These are phyloP conservation scores for Scheffersomyces coipomensis DNA, from an alignment of 805 yeast genomes.

Conservation along the genomic window DNA sequence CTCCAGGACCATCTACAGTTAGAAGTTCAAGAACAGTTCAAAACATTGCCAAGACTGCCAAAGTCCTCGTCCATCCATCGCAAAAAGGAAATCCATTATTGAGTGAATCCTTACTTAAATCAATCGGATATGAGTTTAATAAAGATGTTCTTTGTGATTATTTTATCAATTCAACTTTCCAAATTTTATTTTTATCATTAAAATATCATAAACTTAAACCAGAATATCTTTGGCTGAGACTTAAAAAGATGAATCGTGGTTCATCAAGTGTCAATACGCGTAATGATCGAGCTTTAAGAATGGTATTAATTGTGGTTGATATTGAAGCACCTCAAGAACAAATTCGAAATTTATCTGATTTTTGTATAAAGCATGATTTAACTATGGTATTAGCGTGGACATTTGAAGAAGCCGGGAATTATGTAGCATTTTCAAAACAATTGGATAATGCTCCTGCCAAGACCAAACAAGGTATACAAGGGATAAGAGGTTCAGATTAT, in stretches of 20 bases:
- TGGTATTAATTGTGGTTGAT: slow-evolving; percentile 64
- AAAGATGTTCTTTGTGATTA: slow-evolving; percentile 58
- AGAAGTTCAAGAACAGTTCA: neutral
- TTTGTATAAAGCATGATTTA: slow-evolving; percentile 49
- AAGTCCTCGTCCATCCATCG: slow-evolving; percentile 56
- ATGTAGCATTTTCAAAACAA: slow-evolving; percentile 36
- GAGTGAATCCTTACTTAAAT: slow-evolving; percentile 45
- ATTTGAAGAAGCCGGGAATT: slow-evolving; percentile 48
- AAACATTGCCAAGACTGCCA: slow-evolving; percentile 2
- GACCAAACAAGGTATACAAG: slow-evolving; percentile 34
- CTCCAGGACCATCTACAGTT: neutral
- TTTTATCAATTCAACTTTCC: slow-evolving; percentile 54
- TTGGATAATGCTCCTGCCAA: slow-evolving; percentile 33
- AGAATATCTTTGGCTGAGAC: slow-evolving; percentile 63
- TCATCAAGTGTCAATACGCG: slow-evolving; percentile 22
- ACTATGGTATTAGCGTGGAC: slow-evolving; percentile 53
- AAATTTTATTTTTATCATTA: slow-evolving; percentile 61
- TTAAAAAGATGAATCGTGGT: slow-evolving; percentile 42
- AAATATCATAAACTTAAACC: slow-evolving; percentile 77
- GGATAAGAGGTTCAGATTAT: slow-evolving; percentile 42
- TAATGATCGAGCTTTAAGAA: slow-evolving; percentile 45
- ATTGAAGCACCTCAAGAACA: slow-evolving; percentile 55
- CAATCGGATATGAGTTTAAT: slow-evolving; percentile 55
- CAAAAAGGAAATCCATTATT: slow-evolving; percentile 76
- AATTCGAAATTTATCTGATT: slow-evolving; percentile 44